These are phyloP conservation scores for Calonectria montana DNA, from an alignment of 2,329 filamentous ascomycete species.

Conservation along the genomic window DNA sequence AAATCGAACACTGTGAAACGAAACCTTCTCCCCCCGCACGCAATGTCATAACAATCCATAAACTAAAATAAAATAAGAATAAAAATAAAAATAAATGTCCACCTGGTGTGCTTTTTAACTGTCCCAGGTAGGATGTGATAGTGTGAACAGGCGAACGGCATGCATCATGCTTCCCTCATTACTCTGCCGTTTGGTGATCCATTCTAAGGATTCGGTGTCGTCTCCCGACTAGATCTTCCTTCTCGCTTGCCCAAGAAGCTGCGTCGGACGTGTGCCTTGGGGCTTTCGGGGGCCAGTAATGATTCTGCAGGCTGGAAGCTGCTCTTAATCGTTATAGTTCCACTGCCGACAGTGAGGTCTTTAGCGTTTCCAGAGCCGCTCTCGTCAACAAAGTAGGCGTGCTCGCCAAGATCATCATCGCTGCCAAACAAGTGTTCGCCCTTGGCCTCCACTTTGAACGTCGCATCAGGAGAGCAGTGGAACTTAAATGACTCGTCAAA, in stretches of 20 bases:
- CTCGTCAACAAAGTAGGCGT: slow-evolving; percentile 92
- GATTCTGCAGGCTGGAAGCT: slow-evolving; percentile 70
- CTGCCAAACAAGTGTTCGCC: slow-evolving; percentile 87
- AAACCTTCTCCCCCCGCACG: slow-evolving; percentile 7
- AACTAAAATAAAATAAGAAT: slow-evolving; percentile 5
- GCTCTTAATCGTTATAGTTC: slow-evolving; percentile 79
- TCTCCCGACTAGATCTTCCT: slow-evolving; percentile 56
- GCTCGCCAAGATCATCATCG: slow-evolving; percentile 86
- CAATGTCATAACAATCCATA: slow-evolving; percentile 11
- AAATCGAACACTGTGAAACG: slow-evolving; percentile 5
- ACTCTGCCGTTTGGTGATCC: neutral
- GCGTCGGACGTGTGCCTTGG: slow-evolving; percentile 59
- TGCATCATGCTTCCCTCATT: neutral
- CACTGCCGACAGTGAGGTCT: slow-evolving; percentile 77
- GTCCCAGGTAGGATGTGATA: neutral
- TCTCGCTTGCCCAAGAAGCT: slow-evolving; percentile 68
- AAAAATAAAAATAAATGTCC: slow-evolving; percentile 6
- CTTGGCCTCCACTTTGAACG: slow-evolving; percentile 88
- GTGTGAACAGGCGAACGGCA: slow-evolving; percentile 12
- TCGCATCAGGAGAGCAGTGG: slow-evolving; percentile 81
- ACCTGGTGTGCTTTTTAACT: neutral
- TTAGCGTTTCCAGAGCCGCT: slow-evolving; percentile 75
- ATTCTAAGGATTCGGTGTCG: slow-evolving; percentile 49
- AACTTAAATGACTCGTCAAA: slow-evolving; percentile 86
- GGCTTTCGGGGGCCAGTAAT: slow-evolving; percentile 56